phyloP scores from a whole-genome alignment of 306 rosid species.

The Pyrus communis region DNA sequence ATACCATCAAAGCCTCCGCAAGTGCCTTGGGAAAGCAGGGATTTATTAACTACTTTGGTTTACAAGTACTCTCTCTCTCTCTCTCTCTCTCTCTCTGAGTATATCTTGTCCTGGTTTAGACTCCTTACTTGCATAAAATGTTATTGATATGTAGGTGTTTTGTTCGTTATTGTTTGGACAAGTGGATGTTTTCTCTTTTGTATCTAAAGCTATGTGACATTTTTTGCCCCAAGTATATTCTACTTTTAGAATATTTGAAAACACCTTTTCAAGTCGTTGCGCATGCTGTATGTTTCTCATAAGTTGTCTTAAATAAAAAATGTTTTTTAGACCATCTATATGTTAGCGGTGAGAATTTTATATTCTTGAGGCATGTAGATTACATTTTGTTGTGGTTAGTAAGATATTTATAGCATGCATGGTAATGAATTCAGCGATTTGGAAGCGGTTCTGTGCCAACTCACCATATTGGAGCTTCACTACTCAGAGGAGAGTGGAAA shows the following conservation, averaged over 20 bases:
- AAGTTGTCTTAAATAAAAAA: neutral
- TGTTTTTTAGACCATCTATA: neutral
- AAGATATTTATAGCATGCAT: slow-evolving; percentile 1
- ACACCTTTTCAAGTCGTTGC: neutral
- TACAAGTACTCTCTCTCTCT: slow-evolving; percentile 58
- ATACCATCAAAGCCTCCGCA: slow-evolving; percentile 69
- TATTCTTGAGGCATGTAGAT: neutral
- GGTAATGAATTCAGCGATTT: slow-evolving; percentile 57
- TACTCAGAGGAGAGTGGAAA: slow-evolving; percentile 89
- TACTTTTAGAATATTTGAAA: neutral
- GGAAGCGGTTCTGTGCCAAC: slow-evolving; percentile 98
- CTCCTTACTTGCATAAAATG: neutral
- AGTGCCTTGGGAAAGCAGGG: slow-evolving; percentile 73
- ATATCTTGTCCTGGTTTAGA: neutral
- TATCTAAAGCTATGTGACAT: neutral
- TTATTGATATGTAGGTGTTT: neutral
- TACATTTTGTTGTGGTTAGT: neutral
- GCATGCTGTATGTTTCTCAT: neutral
- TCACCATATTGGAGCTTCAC: slow-evolving; percentile 66
- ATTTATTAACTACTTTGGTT: slow-evolving; percentile 92
- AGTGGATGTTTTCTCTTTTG: neutral
- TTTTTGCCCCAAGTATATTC: neutral
- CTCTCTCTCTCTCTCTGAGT: slow-evolving; percentile 1
- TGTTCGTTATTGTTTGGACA: neutral
- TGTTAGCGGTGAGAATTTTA: neutral